These are phyloP conservation scores for Globisporangium splendens DNA, from an alignment of 352 stramenopile genomes.

Conservation along the genomic window DNA sequence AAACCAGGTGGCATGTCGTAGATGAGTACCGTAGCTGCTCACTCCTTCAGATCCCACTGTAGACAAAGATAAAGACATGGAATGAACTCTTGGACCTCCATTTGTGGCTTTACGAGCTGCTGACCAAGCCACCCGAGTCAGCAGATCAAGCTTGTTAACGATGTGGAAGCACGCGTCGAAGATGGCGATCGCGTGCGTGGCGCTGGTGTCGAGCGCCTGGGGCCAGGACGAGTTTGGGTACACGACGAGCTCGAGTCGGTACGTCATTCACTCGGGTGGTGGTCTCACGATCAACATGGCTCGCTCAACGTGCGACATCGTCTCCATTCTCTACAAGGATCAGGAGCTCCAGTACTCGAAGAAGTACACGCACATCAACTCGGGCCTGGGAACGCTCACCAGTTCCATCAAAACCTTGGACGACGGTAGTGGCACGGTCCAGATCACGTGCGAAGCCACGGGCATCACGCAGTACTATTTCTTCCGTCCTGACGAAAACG, in stretches of 20 bases:
- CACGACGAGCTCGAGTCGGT: constrained; percentile 28
- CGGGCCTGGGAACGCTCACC: constrained; percentile 26
- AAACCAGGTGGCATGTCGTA: too few relatives aligned
- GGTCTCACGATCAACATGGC: constrained; percentile 40
- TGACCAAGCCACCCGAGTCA: too few relatives aligned
- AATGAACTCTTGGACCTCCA: too few relatives aligned
- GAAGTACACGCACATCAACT: constrained; percentile 53
- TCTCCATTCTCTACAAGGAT: constrained; percentile 43
- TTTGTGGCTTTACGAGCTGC: too few relatives aligned
- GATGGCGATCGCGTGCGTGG: too few relatives aligned
- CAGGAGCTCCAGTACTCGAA: constrained; percentile 44
- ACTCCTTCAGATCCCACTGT: too few relatives aligned
- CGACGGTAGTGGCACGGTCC: constrained; percentile 37
- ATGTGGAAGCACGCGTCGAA: too few relatives aligned
- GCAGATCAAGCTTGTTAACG: too few relatives aligned
- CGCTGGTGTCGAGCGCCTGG: too few relatives aligned
- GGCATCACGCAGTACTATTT: constrained; percentile 51
- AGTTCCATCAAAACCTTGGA: constrained; percentile 28
- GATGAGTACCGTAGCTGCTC: too few relatives aligned
- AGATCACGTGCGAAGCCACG: constrained; percentile 29
- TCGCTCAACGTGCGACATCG: constrained; percentile 43
- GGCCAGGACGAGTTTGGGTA: constrained; percentile 25
- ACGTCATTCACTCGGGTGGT: constrained; percentile 34
- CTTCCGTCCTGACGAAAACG: constrained; percentile 49
- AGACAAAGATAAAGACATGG: too few relatives aligned